Base-by-base conservation (phyloP, 371 early-diverging fungal genomes). In the Mucor ambiguus region DNA sequence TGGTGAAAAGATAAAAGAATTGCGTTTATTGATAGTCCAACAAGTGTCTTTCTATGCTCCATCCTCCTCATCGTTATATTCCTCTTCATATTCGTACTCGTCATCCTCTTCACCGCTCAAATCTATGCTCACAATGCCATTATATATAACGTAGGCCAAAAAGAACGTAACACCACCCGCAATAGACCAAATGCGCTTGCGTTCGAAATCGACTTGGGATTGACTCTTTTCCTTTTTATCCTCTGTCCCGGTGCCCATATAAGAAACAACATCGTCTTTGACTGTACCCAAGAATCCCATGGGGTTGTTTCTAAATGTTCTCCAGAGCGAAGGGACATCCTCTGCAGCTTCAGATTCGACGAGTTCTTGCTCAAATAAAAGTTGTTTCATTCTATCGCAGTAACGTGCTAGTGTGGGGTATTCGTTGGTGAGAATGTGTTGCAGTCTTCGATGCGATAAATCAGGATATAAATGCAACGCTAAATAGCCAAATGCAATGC, bases 401-500 rank as follows among this genome's bases (percentile, higher is more conserved):
- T 82, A 89, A 3, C 69, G 71, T 2, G 81, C 80, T 30, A 92
- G 76, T 28, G 77, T 73, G 7, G 90, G 89, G 66, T 84, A 92
- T 66, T 89, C 85, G 30, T 67, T 70, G 3, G 28, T 74, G 9
- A 92, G 68, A 30, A 89, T 86, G 57, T 77, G 78, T 38, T 82
- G 85, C 59, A 92, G 79, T 10, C 86, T 83, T 58, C 82, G 78
- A 58, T 90, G 86, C 3, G 91, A 83, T 41, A 92, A 73, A 18
- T 88, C 80, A 10, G 90, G 85, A 60, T 86, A 89, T 35, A 87
- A 63, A 38, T 90, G 86, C 46, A 87, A 72, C 7, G 90, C 80
- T 12, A 93, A 77, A 60, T 90, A 82, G 4, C 91, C 93, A 72
- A 89, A 93, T 11, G 80, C 86, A 41, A 91, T 76, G 14, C 88